Evolutionary conservation across 108 stramenopile genomes (phyloP), one percentile per base, ranked within the genome.

Genomic region (Craspedostauros australis): DNA sequence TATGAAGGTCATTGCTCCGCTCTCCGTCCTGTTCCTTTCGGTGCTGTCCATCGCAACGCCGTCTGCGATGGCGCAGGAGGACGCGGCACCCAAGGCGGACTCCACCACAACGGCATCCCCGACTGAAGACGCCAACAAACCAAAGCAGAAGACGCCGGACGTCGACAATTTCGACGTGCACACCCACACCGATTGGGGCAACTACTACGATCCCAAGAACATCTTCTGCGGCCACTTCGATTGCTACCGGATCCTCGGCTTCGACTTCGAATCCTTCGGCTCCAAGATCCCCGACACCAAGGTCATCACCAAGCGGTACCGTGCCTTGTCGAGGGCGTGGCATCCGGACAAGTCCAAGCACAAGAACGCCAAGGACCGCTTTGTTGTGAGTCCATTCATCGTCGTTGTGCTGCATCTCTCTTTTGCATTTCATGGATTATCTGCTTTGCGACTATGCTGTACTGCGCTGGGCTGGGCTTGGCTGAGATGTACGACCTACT

Each of bases 261-360:
- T 93, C 48, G 91, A 93, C 45, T 84, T 86, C 56, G 82, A 86
- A 68, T 50, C 59, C 4, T 86, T 75, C 50, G 79, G 73, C 9
- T 46, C 29, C 2, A 61, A 64, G 14, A 73, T 66, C 15, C 91
- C 86, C n/a, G 46, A 72, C 12, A 61, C 71, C 7, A 84, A 82
- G 55, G 64, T 73, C 2, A 86, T 93, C 34, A 88, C 91, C 11
- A 70, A 88, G 64, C 73, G 78, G 25, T 93, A 88, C 58, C 64
- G 91, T 24, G 49, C 57, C 9, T 48, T 93, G 22, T 77, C 76
- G 40, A 57, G 86, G 16, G 65, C 64, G 46, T 88, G 84, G 84
- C 91, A 93, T 57, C 91, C 91, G 5, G 91, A 93, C 59, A 93
- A 93, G 67, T 75, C 72, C 52, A 86, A 84, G 41, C 74, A 65